Base-by-base conservation (phyloP, 768 basidiomycete genomes). In the Mycena chlorophos region DNA sequence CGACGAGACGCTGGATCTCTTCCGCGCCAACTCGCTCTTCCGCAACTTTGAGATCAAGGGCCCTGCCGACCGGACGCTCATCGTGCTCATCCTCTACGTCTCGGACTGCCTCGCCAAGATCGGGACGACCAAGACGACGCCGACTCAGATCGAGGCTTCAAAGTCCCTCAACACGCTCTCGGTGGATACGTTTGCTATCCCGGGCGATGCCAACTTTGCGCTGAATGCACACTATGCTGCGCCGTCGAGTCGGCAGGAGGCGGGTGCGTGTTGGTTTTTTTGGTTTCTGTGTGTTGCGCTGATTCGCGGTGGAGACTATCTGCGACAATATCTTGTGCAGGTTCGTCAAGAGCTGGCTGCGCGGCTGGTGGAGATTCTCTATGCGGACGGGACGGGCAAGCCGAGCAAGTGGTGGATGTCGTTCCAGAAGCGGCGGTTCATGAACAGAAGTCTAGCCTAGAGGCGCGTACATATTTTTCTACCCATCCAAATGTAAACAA, bases 391-490 rank as follows among this genome's bases (percentile, higher is more conserved):
- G 4, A 88, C 90, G 3, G 88, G 88, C 55, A 95, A 91, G 70
- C 95, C 97, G 4, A 97, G 90, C 79, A 99, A 99, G 73, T 99
- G 97, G 97, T 99, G 97, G 97, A 96, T 98, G 93, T 90, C 91
- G 20, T 99, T 98, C 85, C 94, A 95, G 73, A 98, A 97, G 83
- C 83, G 95, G 68, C 84, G 91, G 23, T 94, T 94, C 83, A 94
- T 94, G 91, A 91, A 92, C 75, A 86, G 91, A 68, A 92, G 90
- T 71, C 71, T 93, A 82, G 67, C 78, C 73, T 60, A 28, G 30
- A 43, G 26, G 19, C 39, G 40, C 31, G 51, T 54, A 46, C 28
- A 66, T 62, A 69, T 66, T 50, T 63, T 46, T 65, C 63, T 63
- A 58, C 55, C n/a, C n/a, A n/a, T n/a, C n/a, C n/a, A n/a, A n/a